Conservation (phyloP, 2,329 filamentous ascomycete genomes). For the Colletotrichum sp. region DNA sequence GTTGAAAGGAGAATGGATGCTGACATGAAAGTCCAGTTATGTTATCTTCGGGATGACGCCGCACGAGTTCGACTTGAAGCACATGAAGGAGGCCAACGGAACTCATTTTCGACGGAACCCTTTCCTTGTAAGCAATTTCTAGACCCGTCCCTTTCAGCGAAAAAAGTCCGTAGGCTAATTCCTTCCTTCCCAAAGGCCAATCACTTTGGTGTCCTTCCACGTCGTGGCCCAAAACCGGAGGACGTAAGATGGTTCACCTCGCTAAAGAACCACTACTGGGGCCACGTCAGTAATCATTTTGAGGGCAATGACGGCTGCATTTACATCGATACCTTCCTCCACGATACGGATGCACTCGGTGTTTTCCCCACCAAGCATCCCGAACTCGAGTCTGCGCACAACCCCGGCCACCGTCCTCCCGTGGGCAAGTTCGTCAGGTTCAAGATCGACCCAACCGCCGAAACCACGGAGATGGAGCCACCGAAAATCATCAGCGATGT, state of each 20-base stretch:
- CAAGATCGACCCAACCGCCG: background rate
- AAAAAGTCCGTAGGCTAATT: background rate
- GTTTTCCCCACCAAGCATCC: background rate
- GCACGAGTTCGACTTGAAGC: background rate
- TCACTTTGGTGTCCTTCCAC: background rate
- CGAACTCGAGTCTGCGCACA: background rate
- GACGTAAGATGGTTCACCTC: background rate
- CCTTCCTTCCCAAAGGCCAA: rapidly evolving
- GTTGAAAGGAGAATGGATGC: rapidly evolving
- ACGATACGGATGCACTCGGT: background rate
- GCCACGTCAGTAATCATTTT: background rate
- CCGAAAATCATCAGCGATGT: background rate
- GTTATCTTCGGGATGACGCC: background rate
- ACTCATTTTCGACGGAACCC: background rate
- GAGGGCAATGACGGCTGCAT: background rate
- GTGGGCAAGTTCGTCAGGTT: background rate
- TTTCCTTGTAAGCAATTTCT: background rate
- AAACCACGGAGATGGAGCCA: background rate
- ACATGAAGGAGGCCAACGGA: background rate
- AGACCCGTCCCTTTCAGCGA: background rate
- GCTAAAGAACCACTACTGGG: background rate
- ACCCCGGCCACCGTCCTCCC: background rate
- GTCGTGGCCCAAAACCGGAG: rapidly evolving
- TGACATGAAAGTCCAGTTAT: background rate
- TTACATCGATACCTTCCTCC: background rate